Evolutionary conservation across 176 grass and related monocot species (phyloP).

Genomic region (Aegilops speltoides): DNA sequence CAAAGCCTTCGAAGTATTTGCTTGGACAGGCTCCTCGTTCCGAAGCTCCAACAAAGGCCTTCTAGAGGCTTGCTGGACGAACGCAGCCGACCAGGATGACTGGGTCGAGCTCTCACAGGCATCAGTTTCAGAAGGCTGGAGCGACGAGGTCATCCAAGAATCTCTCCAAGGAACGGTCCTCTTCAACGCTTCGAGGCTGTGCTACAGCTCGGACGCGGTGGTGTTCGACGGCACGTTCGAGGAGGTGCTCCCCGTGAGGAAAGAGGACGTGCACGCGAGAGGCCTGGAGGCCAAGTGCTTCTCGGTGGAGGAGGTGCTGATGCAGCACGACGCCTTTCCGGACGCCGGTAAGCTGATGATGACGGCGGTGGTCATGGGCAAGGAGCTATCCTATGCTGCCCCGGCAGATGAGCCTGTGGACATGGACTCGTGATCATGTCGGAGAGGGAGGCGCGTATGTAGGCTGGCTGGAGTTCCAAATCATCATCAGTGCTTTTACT

Average conservation of each 20-base stretch:
- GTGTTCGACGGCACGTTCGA: constrained; percentile 68
- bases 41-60: constrained; percentile 68
- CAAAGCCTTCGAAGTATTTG: constrained; percentile 96
- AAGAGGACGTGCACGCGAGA: constrained; percentile 47
- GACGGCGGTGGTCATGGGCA: constrained; percentile 70
- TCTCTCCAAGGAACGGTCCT: constrained; percentile 54
- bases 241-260: constrained; percentile 72
- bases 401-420: constrained; percentile 38
- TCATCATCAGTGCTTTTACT: not conserved
- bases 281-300: constrained; percentile 47
- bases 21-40: constrained; percentile 79
- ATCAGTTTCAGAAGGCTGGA: constrained; percentile 76
- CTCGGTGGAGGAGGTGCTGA: constrained; percentile 80
- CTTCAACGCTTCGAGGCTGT: constrained; percentile 66
- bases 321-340: constrained; percentile 80
- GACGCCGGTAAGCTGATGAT: constrained; percentile 94
- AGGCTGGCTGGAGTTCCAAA: not conserved
- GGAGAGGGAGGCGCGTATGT: not conserved
- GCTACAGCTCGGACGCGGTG: constrained; percentile 58
- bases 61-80: constrained; percentile 84
- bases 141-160: constrained; percentile 62
- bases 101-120: constrained; percentile 63
- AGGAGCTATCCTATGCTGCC: constrained; percentile 33
- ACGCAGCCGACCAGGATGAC: constrained; percentile 79
- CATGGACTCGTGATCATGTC: constrained; percentile 46